Evolutionary conservation across 345 rosid genomes (phyloP), one percentile per base, ranked within the genome.

Genomic region (Syzygium jambos): DNA sequence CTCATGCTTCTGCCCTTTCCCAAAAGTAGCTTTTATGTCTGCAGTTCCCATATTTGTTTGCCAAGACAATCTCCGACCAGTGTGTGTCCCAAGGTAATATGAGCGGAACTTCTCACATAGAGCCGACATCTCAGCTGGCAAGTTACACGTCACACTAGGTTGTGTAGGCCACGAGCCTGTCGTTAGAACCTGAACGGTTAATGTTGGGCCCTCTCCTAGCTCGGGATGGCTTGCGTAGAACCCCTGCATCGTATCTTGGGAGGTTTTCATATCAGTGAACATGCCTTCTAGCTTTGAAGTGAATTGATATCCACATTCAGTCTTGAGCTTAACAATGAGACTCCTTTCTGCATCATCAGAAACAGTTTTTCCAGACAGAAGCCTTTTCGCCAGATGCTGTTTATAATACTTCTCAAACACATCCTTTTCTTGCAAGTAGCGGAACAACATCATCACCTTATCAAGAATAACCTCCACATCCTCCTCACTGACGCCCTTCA

Each of bases 41-140:
- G 99, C 99, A 52, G 98, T 93, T 84, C 99, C 99, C 99, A 95
- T 98, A 93, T 98, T 98, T n/a, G 99, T 98, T 90, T 98, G 99
- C 99, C 99, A 98, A 14, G 99, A 93, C 86, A 98, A 87, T 89
- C 99, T 93, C 92, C 99, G 90, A 27, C 99, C 99, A 9, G 96
- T 98, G 85, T 96, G 99, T 57, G 99, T 96, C 83, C 99, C 99
- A 25, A 98, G 99, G 92, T 98, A 98, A 89, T 94, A 93, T 10
- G 98, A 94, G 51, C 99, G 93, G 90, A 98, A 98, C 95, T 95
- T 98, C 94, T 98, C 98, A 52, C 99, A 98, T 23, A 98, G 88
- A 41, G 92, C 95, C 27, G 96, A 93, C 93, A 98, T 94, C 90
- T 98, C 99, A 53, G 95, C 89, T 43, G 99, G 99, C 90, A 98